These are phyloP conservation scores for Umbellularia californica DNA, from an alignment of 164 flowering plant genomes.

Conservation along the genomic window DNA sequence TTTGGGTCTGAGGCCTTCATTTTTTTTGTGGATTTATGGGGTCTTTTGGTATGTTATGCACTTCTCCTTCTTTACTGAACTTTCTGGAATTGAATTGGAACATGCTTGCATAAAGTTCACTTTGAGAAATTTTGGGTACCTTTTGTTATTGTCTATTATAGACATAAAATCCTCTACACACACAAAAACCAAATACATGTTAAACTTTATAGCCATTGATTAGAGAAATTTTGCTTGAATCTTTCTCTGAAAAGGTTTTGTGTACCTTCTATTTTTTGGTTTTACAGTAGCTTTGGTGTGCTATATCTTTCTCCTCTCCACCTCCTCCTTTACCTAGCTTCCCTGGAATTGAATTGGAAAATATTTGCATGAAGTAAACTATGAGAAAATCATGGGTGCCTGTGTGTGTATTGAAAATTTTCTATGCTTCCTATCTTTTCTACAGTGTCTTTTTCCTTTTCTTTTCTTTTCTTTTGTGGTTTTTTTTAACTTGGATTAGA, in stretches of 20 bases:
- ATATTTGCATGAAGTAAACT: not conserved
- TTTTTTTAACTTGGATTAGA: not conserved
- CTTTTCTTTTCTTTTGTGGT: not conserved
- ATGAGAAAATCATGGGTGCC: not conserved
- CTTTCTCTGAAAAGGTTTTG: not conserved
- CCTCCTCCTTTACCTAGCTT: not conserved
- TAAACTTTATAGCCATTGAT: not conserved
- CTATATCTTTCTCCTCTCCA: not conserved
- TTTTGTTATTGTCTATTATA: not conserved
- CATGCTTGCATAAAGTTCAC: not conserved
- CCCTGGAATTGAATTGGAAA: not conserved
- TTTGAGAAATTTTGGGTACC: not conserved
- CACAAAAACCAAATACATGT: not conserved
- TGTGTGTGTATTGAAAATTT: not conserved
- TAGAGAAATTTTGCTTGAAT: not conserved
- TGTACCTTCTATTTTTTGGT: slow-evolving; percentile 1
- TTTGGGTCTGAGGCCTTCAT: not conserved
- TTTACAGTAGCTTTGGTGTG: not conserved
- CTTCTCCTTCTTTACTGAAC: not conserved
- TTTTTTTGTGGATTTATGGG: not conserved
- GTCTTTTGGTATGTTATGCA: not conserved
- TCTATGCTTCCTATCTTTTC: not conserved
- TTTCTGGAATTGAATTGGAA: not conserved
- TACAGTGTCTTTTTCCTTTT: not conserved
- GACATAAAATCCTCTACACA: too few relatives aligned